A percentile compares a stretch with the other conserved stretches of the same genome.
Evolutionary conservation across 2,329 filamentous ascomycete species (phyloP).

Genomic region (Stachybotrys chlorohalonatus): DNA sequence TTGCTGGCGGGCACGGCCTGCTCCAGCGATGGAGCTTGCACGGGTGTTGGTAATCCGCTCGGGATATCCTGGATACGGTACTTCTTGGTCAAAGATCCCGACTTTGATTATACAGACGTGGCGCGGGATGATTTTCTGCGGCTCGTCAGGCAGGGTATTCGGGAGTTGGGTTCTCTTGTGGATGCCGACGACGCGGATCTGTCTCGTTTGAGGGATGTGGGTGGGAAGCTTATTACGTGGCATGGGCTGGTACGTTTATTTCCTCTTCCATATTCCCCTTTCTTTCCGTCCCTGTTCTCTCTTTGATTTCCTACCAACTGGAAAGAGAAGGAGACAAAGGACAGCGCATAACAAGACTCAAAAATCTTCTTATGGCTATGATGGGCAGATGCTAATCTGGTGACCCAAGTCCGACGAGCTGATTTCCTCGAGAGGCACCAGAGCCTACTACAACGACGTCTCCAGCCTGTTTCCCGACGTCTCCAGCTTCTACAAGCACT

Average conservation of each 20-base stretch:
- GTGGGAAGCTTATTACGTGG: slow-evolving; percentile 30
- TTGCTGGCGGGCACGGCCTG: neutral
- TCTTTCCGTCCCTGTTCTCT: neutral
- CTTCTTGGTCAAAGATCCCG: neutral
- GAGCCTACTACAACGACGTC: slow-evolving; percentile 15
- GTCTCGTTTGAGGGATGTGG: slow-evolving; percentile 15
- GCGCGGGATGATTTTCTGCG: neutral
- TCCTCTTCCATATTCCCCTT: neutral
- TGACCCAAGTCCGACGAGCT: slow-evolving; percentile 4
- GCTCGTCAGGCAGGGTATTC: neutral
- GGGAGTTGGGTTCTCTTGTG: slow-evolving; percentile 2
- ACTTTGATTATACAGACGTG: neutral
- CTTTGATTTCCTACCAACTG: neutral
- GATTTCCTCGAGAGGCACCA: slow-evolving; percentile 4
- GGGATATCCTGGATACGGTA: neutral
- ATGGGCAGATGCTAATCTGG: neutral
- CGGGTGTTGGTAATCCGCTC: neutral
- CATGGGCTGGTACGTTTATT: slow-evolving; percentile 20
- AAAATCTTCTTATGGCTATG: too few species aligned
- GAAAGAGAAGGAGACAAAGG: neutral
- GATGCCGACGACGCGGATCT: slow-evolving; percentile 19
- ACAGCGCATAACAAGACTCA: too few species aligned
- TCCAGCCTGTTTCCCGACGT: slow-evolving; percentile 7
- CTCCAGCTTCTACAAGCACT: slow-evolving; percentile 18
- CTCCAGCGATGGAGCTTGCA: neutral